Base-by-base conservation (phyloP, 306 rosid genomes). In the Neltuma alba region DNA sequence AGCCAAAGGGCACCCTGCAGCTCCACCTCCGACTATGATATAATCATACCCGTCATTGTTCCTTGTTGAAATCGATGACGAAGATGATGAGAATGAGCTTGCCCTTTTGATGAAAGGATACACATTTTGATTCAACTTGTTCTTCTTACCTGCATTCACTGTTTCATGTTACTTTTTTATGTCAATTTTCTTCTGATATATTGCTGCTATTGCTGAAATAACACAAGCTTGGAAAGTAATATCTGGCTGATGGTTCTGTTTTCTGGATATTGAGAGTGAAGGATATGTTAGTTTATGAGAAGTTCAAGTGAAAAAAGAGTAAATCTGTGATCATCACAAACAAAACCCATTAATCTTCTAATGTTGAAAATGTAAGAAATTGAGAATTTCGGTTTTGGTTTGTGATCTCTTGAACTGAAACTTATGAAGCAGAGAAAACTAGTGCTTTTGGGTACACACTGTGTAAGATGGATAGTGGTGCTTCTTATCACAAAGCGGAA, bases 1-100 rank as follows among this genome's bases (percentile, higher is more conserved):
- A 7, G 97, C 99, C 83, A 95, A 72, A 34, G 99, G 99, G 50
- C 99, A 95, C 44, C 99, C 99, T 8, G 98, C 92, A 7, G 98
- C 90, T 61, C 99, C 99, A 12, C 99, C 99, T 36, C 99, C 99
- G 8, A 95, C 89, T 10, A 95, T 78, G 67, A 95, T 95, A 83
- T 95, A 95, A 68, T 95, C 97, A 72, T 85, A 95, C 0, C 13
- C 92, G 15, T 81, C 74, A 64, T 60, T 74, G 7, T 40, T 74
- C 9, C 84, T 83, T 1, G 89, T 79, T 68, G 94, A 83, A 37
- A 13, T 25, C 18, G 50, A 5, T 66, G 72, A 37, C 30, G 75
- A 71, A 70, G 76, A 63, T 71, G 97, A 77, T 38, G 91, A 66
- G 79, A 95, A 95, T 57, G 91, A 78, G 82, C 99, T 93, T 37